Evolutionary conservation across 768 basidiomycete species (phyloP), one percentile per base, ranked within the genome.

Genomic region (Agrocybe praecox): DNA sequence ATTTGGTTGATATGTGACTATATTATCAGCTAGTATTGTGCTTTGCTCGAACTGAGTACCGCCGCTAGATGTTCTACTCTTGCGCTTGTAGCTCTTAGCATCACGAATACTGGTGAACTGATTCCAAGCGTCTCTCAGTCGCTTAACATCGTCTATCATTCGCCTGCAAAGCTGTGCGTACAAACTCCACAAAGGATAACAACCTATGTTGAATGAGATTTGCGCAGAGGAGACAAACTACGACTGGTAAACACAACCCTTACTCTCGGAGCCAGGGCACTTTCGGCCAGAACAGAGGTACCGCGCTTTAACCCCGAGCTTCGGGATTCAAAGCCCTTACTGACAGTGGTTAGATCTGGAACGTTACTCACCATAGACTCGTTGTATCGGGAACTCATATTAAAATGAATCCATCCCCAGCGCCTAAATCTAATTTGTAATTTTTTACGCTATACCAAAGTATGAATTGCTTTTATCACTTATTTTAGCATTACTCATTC

Each of bases 341-440:
- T 51, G 7, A 50, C 14, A 14, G 4, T 8, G 14, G 6, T 22
- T 46, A 86, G 85, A 80, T 87, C 33, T 86, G 84, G 85, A 85
- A 80, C 53, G 65, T 67, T 11, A 83, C 80, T 1, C 71, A 76
- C 54, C 79, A 76, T 58, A 78, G 82, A 15, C 69, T 87, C 2
- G 79, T 83, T 9, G 80, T 78, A 4, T 84, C 84, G 1, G 84
- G 81, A 1, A 75, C 79, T 1, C 83, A 85, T 51, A 74, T 80
- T 50, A 85, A 83, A 57, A 84, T 85, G 83, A 63, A 69, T 23
- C 77, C 83, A 0, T 80, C 82, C 0, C 51, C 75, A 7, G 23
- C 23, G 14, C 64, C 62, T 15, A 51, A 55, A 29, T 53, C 56
- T 4, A 60, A 51, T 21, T 34, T 65, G 32, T 64, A 48, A 34